These are phyloP conservation scores for Trichosporon coremiiforme DNA, from an alignment of 1,284 basidiomycete species.

Conservation along the genomic window DNA sequence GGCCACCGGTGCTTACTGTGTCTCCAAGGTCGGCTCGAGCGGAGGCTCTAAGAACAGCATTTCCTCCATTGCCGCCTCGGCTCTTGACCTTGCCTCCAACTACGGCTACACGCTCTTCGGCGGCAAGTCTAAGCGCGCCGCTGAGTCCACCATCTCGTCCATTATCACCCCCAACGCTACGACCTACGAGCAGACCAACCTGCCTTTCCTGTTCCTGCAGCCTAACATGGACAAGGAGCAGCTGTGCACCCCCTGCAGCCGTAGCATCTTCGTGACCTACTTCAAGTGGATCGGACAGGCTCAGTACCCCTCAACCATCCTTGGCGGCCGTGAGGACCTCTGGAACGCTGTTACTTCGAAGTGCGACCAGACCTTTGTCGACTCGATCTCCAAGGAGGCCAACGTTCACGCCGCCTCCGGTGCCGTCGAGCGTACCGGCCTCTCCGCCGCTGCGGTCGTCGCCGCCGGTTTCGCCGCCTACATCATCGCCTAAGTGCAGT, in stretches of 20 bases:
- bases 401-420: slow-evolving; percentile 32
- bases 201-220: slow-evolving; percentile 77
- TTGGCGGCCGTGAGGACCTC: slow-evolving; percentile 67
- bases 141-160: slow-evolving; percentile 39
- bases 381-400: slow-evolving; percentile 50
- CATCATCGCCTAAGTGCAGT: slow-evolving; percentile 25
- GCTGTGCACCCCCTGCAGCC: slow-evolving; percentile 80
- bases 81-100: slow-evolving; percentile 29
- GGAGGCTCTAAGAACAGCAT: slow-evolving; percentile 30
- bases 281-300: slow-evolving; percentile 69
- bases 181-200: slow-evolving; percentile 66
- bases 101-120: slow-evolving; percentile 23
- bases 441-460: slow-evolving; percentile 34
- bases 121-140: slow-evolving; percentile 25
- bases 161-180: slow-evolving; percentile 66
- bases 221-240: slow-evolving; percentile 59
- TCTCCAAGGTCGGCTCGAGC: slow-evolving; percentile 55
- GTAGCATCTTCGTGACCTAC: slow-evolving; percentile 71
- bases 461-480: slow-evolving; percentile 37
- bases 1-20: slow-evolving; percentile 69
- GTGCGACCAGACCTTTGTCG: slow-evolving; percentile 56
- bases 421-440: slow-evolving; percentile 36
- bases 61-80: slow-evolving; percentile 31
- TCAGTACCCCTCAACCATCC: slow-evolving; percentile 70
- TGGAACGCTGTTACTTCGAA: slow-evolving; percentile 64